Evolutionary conservation across 331 rosid species (phyloP).

Genomic region (Cydonia oblonga): DNA sequence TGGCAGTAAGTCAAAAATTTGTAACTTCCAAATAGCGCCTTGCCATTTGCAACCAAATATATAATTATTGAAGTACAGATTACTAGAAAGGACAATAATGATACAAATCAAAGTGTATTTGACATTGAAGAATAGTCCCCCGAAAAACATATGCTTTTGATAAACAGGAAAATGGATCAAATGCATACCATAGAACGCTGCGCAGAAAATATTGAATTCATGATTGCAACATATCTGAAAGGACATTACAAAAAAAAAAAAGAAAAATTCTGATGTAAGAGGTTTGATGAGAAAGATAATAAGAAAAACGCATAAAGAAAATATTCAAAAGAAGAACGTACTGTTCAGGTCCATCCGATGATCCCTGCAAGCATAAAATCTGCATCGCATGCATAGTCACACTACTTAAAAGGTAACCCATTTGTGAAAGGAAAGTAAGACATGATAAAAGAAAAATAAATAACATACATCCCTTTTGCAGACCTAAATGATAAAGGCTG

Average conservation of each 20-base stretch:
- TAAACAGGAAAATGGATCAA: slow-evolving; percentile 3
- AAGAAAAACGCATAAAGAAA: slow-evolving; percentile 4
- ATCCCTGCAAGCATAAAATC: slow-evolving; percentile 88
- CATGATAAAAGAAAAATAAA: not conserved
- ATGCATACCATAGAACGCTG: slow-evolving; percentile 60
- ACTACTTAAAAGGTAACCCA: not conserved
- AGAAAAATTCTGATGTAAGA: slow-evolving; percentile 6
- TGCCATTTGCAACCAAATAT: not conserved
- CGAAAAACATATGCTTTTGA: not conserved
- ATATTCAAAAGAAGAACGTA: slow-evolving; percentile 18
- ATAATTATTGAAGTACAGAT: too few species aligned
- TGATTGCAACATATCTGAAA: slow-evolving; percentile 84
- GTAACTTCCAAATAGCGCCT: not conserved
- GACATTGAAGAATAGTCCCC: too few species aligned
- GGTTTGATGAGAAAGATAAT: slow-evolving; percentile 6
- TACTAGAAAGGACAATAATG: not conserved
- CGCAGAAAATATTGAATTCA: slow-evolving; percentile 95
- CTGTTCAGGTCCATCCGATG: slow-evolving; percentile 97
- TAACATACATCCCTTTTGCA: not conserved
- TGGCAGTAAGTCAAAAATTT: not conserved
- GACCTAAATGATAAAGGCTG: not conserved
- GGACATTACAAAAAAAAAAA: not conserved
- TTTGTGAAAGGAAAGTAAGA: not conserved
- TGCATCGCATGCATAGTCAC: slow-evolving; percentile 30
- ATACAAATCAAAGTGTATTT: not conserved